phyloP scores from a whole-genome alignment of 140 eudicot genomes.

The Stevia rebaudiana region DNA sequence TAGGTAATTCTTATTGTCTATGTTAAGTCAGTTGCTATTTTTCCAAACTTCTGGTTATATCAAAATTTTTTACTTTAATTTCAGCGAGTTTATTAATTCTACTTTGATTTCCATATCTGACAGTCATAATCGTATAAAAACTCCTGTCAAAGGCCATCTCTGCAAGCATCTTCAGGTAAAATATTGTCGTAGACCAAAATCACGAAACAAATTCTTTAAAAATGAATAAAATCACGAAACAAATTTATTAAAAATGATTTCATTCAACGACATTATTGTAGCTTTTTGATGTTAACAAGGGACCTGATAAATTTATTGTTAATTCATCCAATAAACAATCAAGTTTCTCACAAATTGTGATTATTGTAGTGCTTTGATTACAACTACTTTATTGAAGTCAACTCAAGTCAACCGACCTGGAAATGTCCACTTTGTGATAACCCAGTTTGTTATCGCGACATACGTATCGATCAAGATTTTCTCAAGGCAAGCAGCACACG shows the following conservation, averaged over 20 bases:
- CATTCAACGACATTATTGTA: neutral
- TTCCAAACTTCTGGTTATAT: neutral
- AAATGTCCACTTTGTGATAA: conserved; percentile 45
- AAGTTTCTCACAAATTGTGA: conserved; percentile 12
- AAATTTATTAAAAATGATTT: neutral
- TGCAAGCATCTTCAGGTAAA: conserved; percentile 61
- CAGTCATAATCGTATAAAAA: conserved; percentile 42
- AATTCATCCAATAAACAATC: neutral
- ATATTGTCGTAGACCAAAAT: no score
- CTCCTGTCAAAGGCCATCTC: conserved; percentile 49
- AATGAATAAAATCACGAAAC: no score
- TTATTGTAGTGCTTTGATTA: conserved; percentile 50
- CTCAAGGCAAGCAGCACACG: conserved; percentile 34
- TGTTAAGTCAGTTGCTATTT: neutral
- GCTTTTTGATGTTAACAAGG: neutral
- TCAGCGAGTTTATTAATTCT: neutral
- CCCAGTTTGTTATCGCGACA: conserved; percentile 39
- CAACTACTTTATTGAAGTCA: conserved; percentile 32
- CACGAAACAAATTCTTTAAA: no score
- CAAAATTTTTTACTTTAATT: neutral
- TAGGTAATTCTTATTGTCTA: conserved; percentile 25
- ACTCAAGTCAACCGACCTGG: conserved; percentile 44
- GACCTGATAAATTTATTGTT: neutral
- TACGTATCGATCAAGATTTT: conserved; percentile 44
- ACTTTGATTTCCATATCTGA: conserved; percentile 5